Base-by-base conservation (phyloP, 306 rosid species). In the Malus orientalis region DNA sequence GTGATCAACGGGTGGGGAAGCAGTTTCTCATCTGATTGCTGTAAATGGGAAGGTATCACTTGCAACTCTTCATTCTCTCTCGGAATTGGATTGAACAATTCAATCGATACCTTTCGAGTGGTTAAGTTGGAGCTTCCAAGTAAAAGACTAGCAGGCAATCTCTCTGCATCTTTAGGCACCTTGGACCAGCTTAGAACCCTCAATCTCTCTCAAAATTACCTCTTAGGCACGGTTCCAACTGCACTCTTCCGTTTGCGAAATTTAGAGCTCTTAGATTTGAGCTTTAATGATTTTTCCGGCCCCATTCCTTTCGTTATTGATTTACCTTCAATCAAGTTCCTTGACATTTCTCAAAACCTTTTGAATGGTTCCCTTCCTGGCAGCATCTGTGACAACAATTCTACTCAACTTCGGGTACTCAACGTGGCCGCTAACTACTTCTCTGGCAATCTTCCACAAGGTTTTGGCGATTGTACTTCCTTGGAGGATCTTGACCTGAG, bases 101-200 rank as follows among this genome's bases (percentile, higher is more conserved):
- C 68, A 3, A 11, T 12, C 49, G 68, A 16, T 69, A n/a, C 27
- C 1, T 22, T 13, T 6, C 74, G 83, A 74, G 90, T 86, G 20
- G 76, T 81, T 9, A 71, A 18, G 75, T 60, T 86, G 79, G 75
- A 79, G 61, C 86, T 86, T 74, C 33, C 27, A 3, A 69, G 27
- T 1, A 68, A 14, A 76, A 79, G 55, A 27, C 22, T 87, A 11
- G 13, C 3, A 6, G 86, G 88, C 8, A 79, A 32, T 7, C 69
- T 87, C 13, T 79, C 85, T 42, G 75, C 55, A 16, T 74, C 88
- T 19, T 25, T 84, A 55, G 86, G 70, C 44, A 65, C 4, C 40
- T 77, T 87, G 83, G 78, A 79, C 69, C 84, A 74, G 45, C 88
- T 87, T 15, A 74, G 13, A 69, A 57, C 79, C 58, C 86, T 84